Conservation (phyloP, 176 grass and related monocot genomes). For the Rhynchospora pubera region DNA sequence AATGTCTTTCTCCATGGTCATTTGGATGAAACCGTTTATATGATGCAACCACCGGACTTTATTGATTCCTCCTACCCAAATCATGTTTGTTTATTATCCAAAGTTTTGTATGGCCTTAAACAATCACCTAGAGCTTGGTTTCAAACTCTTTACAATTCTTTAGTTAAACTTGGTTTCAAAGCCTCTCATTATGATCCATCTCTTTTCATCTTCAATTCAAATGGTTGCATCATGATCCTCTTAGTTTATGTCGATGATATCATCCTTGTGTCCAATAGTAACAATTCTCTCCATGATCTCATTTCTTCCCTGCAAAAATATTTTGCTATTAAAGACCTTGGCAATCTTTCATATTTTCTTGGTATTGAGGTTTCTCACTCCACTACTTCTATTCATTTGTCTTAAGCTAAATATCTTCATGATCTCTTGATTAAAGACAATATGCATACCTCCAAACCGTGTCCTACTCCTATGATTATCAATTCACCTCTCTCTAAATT, state of each 20-base stretch:
- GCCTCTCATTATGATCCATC: not conserved
- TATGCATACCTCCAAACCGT: not conserved
- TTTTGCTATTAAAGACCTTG: not conserved
- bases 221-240: not conserved
- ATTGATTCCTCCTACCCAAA: not conserved
- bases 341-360: not conserved
- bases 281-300: not conserved
- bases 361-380: not conserved
- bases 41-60: not conserved
- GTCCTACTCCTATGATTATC: not conserved
- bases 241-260: not conserved
- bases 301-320: not conserved
- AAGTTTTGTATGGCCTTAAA: not conserved
- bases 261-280: not conserved
- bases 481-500: not conserved
- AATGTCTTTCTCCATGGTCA: not conserved
- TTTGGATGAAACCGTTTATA: not conserved
- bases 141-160: not conserved
- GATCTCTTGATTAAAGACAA: not conserved
- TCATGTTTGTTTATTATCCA: not conserved
- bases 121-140: not conserved
- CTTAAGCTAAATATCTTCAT: not conserved
- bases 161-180: not conserved
- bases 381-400: not conserved
- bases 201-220: not conserved